phyloP scores from a whole-genome alignment of 2,329 filamentous ascomycete genomes.

The Graphilbum ipis-grandicollis region DNA sequence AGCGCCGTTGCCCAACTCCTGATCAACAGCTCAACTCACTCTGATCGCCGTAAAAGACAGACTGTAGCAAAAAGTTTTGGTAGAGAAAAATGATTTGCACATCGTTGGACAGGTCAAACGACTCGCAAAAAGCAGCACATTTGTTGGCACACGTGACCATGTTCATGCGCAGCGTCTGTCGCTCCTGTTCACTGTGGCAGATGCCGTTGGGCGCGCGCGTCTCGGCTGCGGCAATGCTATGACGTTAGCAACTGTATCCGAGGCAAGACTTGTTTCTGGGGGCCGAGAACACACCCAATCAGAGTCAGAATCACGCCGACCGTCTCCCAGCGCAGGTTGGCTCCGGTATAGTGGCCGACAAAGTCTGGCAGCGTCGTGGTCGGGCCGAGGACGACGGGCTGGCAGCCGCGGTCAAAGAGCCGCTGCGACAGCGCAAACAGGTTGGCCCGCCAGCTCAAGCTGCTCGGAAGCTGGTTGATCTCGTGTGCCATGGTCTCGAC shows the following conservation, averaged over 20 bases:
- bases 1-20: too few relatives aligned
- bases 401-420: conserved; percentile 1
- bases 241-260: too few relatives aligned
- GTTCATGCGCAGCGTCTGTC: conserved; percentile 1
- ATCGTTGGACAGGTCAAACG: conserved; percentile 4
- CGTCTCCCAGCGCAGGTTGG: conserved; percentile 3
- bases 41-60: conserved; percentile 5
- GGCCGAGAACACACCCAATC: conserved; percentile 1
- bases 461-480: not conserved
- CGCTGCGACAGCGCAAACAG: conserved; percentile 1
- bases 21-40: too few relatives aligned
- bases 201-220: conserved; percentile 1
- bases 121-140: conserved; percentile 4
- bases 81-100: conserved; percentile 5
- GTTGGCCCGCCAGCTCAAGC: not conserved
- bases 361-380: conserved; percentile 1
- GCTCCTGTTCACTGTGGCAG: conserved; percentile 2
- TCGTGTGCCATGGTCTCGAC: conserved; percentile 1
- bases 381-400: not conserved
- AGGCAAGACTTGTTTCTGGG: too few relatives aligned
- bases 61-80: conserved; percentile 3
- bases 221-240: conserved; percentile 3
- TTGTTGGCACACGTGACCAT: conserved; percentile 3
- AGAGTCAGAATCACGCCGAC: conserved; percentile 3
- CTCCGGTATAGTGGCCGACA: conserved; percentile 3